Evolutionary conservation across 2,329 filamentous ascomycete species (phyloP).

Genomic region (Mycosphaerelloides madeirae): DNA sequence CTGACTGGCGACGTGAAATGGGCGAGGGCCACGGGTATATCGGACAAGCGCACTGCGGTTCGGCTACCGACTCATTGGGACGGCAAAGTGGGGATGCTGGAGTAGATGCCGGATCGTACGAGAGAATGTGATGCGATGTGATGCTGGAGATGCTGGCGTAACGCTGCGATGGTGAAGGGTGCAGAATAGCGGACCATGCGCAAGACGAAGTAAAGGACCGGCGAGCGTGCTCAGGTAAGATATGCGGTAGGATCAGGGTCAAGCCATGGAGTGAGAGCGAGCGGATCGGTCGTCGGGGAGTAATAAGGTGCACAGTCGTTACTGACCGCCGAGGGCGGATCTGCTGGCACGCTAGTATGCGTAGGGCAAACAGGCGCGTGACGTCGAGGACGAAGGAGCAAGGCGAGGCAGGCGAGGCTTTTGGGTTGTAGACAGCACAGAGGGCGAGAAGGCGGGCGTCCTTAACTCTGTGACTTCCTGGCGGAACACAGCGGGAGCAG

Average conservation of each 20-base stretch:
- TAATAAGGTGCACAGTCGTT: no score
- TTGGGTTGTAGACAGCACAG: no score
- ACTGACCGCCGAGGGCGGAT: no score
- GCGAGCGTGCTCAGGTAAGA: not conserved
- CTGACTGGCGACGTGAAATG: not conserved
- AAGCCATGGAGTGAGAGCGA: no score
- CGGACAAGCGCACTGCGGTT: slow-evolving; percentile 18
- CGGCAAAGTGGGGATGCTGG: slow-evolving; percentile 1
- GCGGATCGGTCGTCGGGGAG: no score
- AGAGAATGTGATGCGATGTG: slow-evolving; percentile 1
- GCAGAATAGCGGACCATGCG: not conserved
- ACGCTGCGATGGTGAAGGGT: slow-evolving; percentile 5
- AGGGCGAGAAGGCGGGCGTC: no score
- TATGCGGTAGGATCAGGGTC: not conserved
- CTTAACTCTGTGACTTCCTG: no score
- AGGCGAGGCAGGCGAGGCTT: no score
- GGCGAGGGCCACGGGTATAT: slow-evolving; percentile 13
- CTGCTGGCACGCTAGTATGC: no score
- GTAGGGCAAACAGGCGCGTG: not conserved
- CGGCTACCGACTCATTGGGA: slow-evolving; percentile 14
- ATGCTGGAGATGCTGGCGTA: slow-evolving; percentile 4
- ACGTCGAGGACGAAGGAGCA: not conserved
- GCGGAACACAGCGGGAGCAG: no score
- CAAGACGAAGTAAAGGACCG: not conserved
- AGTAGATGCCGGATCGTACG: not conserved